Conservation (phyloP, 768 basidiomycete genomes). For the Boletellus ananas region DNA sequence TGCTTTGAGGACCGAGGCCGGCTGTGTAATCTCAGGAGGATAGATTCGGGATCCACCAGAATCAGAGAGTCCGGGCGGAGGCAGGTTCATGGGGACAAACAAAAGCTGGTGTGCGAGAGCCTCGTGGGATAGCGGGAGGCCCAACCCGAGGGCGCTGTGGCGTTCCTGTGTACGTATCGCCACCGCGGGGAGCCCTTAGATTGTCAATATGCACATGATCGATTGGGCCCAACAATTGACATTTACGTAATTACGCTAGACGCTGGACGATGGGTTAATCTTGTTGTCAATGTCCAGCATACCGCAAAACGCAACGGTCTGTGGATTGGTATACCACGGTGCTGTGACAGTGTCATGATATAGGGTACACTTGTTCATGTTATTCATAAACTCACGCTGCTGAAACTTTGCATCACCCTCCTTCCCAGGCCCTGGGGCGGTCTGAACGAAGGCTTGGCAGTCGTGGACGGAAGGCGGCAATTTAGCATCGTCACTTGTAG, state of each 20-base stretch:
- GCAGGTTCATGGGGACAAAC: constrained; percentile 17
- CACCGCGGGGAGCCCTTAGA: not conserved
- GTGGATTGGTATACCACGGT: constrained; percentile 79
- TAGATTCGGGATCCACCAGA: not conserved
- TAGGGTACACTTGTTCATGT: not conserved
- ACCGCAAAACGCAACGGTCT: constrained; percentile 80
- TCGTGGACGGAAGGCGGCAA: constrained; percentile 39
- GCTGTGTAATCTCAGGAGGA: not conserved
- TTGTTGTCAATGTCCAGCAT: constrained; percentile 80
- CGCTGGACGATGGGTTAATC: constrained; percentile 37
- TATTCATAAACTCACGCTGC: constrained; percentile 33
- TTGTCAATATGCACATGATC: too few species aligned
- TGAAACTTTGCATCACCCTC: constrained; percentile 39
- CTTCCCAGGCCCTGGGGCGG: constrained; percentile 52
- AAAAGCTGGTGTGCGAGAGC: not conserved
- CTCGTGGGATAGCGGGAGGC: not conserved
- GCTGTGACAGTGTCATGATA: constrained; percentile 40
- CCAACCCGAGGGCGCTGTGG: too few species aligned
- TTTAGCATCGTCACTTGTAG: not conserved
- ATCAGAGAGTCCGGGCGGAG: not conserved
- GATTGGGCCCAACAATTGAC: too few species aligned
- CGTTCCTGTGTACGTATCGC: not conserved
- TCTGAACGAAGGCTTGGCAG: constrained; percentile 65
- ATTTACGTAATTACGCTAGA: not conserved
- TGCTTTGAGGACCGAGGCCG: not conserved